Conservation (phyloP, 2,329 filamentous ascomycete genomes). For the Botrytis fragariae region DNA sequence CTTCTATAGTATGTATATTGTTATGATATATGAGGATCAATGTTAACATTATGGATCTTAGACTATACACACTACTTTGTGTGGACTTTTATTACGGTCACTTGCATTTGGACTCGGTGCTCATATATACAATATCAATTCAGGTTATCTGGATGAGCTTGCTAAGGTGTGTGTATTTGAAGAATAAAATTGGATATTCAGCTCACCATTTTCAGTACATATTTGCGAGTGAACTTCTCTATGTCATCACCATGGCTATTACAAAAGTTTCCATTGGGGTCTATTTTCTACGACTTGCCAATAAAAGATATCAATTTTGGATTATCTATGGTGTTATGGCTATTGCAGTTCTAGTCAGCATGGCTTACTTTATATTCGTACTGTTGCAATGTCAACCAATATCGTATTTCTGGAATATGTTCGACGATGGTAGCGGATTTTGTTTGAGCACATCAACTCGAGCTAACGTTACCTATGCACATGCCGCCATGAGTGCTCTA, state of each 20-base stretch:
- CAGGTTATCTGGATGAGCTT: conserved; percentile 24
- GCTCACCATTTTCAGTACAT: conserved; percentile 23
- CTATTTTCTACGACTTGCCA: conserved; percentile 35
- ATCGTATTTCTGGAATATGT: conserved; percentile 41
- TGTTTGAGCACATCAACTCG: conserved; percentile 36
- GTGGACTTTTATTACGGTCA: conserved; percentile 29
- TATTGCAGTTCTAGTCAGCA: conserved; percentile 30
- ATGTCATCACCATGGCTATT: conserved; percentile 34
- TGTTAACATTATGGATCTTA: conserved; percentile 15
- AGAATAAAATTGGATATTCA: not conserved
- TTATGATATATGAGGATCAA: not conserved
- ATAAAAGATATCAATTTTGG: conserved; percentile 31
- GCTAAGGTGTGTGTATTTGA: conserved; percentile 29
- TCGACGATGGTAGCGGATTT: conserved; percentile 33
- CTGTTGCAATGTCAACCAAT: conserved; percentile 36
- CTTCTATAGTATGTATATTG: conserved; percentile 29
- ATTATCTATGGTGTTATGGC: conserved; percentile 30
- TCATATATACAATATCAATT: conserved; percentile 33
- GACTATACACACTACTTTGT: conserved; percentile 33
- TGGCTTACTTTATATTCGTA: conserved; percentile 36
- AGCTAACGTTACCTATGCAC: conserved; percentile 32
- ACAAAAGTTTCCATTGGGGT: conserved; percentile 35
- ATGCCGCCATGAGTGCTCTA: conserved; percentile 33
- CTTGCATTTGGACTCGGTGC: conserved; percentile 34
- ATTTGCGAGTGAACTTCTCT: conserved; percentile 37